Conservation (phyloP, 306 rosid genomes). For the Quercus variabilis region DNA sequence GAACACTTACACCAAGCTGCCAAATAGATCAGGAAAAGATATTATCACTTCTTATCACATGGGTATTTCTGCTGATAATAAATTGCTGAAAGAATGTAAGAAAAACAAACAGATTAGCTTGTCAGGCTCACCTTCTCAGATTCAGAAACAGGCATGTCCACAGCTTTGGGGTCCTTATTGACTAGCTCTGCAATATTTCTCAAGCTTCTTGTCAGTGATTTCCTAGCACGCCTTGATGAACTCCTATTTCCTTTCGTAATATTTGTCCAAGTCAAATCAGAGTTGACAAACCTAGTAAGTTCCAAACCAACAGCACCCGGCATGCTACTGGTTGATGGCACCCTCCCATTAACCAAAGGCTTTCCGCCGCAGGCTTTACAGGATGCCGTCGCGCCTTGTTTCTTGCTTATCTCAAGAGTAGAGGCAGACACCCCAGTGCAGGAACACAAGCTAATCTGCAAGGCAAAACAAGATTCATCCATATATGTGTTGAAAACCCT, state of each 20-base stretch:
- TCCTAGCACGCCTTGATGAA: not conserved
- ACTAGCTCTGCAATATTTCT: not conserved
- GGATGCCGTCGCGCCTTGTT: not conserved
- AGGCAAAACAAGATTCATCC: not conserved
- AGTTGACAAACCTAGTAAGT: not conserved
- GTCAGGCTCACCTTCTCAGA: not conserved
- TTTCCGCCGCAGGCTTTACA: not conserved
- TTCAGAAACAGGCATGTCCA: constrained; percentile 1
- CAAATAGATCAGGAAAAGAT: not conserved
- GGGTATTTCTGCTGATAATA: not conserved
- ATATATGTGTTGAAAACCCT: not conserved
- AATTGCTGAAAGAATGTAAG: not conserved
- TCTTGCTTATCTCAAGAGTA: not conserved
- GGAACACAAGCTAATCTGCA: constrained; percentile 7
- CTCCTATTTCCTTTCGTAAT: not conserved
- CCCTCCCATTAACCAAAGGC: constrained; percentile 7
- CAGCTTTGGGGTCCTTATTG: not conserved
- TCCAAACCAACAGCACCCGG: not conserved
- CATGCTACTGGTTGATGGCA: not conserved
- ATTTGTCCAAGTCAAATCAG: not conserved
- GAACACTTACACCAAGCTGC: not conserved
- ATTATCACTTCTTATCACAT: not conserved
- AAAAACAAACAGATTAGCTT: not conserved
- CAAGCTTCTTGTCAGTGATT: not conserved
- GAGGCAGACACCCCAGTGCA: not conserved